Evolutionary conservation across 2,329 filamentous ascomycete species (phyloP).

Genomic region (Neofusicoccum kwambonambiense): DNA sequence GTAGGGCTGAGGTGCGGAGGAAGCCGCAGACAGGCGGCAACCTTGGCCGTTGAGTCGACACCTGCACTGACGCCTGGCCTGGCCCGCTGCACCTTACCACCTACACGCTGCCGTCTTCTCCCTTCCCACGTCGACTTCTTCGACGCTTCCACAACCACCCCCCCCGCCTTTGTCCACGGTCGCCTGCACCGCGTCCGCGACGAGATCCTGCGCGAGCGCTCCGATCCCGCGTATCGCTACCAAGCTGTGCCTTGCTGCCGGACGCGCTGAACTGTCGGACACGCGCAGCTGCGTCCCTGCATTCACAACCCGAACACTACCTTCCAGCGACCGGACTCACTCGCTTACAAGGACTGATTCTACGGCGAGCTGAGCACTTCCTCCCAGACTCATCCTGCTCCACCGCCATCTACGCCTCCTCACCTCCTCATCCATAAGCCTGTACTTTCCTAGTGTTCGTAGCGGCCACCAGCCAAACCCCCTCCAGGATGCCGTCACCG

Average conservation of each 20-base stretch:
- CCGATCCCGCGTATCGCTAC: neutral
- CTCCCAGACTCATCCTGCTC: neutral
- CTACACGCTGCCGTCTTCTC: neutral
- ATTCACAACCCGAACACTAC: neutral
- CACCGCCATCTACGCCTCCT: neutral
- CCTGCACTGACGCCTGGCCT: neutral
- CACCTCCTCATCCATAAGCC: neutral
- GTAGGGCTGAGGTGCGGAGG: slow-evolving; percentile 1
- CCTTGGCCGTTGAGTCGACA: slow-evolving; percentile 4
- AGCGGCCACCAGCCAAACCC: neutral
- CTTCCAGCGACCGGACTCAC: neutral
- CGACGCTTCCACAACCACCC: neutral
- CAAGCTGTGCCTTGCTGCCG: neutral
- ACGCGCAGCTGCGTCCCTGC: slow-evolving; percentile 8
- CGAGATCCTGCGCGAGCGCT: neutral
- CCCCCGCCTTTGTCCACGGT: neutral
- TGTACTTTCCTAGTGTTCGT: neutral
- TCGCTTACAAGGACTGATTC: neutral
- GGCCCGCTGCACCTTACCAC: slow-evolving; percentile 3
- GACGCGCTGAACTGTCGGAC: neutral
- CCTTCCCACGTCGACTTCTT: neutral
- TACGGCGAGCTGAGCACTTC: neutral
- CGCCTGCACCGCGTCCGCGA: neutral
- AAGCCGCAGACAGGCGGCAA: slow-evolving; percentile 5
- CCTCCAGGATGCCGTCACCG: slow-evolving; percentile 18